A percentile compares a stretch with the other conserved stretches of the same genome.
Evolutionary conservation across 805 yeast species (phyloP).

Genomic region (Teunomyces stri): DNA sequence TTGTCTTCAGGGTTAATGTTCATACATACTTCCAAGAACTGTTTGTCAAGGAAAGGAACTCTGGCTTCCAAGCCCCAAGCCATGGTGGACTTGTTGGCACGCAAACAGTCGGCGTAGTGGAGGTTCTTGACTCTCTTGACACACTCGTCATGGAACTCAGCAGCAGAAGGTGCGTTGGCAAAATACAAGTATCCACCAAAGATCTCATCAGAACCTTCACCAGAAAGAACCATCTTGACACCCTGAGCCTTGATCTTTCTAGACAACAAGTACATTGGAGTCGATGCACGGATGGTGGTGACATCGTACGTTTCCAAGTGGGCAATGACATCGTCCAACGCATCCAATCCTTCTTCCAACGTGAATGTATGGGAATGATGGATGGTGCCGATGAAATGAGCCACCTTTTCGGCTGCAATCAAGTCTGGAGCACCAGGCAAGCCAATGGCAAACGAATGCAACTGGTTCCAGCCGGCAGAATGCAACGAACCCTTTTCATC

Average conservation of each 20-base stretch:
- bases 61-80: constrained; percentile 99
- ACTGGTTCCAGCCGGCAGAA: constrained; percentile 69
- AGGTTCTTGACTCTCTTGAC: constrained; percentile 96
- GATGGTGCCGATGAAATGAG: constrained; percentile 90
- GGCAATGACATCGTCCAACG: constrained; percentile 88
- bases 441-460: constrained; percentile 97
- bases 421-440: constrained; percentile 97
- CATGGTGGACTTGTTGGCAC: constrained; percentile 99
- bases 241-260: constrained; percentile 99
- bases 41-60: constrained; percentile 96
- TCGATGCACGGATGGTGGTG: constrained; percentile 97
- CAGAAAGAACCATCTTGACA: constrained; percentile 97
- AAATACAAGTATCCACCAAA: constrained; percentile 98
- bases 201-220: constrained; percentile 99
- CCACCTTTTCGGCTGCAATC: constrained; percentile 93
- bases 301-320: constrained; percentile 98
- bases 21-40: constrained; percentile 89
- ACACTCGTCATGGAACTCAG: constrained; percentile 93
- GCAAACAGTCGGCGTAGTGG: constrained; percentile 93
- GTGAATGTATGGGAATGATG: constrained; percentile 99
- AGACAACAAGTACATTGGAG: constrained; percentile 95
- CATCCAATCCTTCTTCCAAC: constrained; percentile 93
- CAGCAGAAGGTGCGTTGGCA: constrained; percentile 91
- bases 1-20: constrained; percentile 93
- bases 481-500: constrained; percentile 85